Evolutionary conservation across 768 basidiomycete species (phyloP).

Genomic region (Thelephora aurantiotincta): DNA sequence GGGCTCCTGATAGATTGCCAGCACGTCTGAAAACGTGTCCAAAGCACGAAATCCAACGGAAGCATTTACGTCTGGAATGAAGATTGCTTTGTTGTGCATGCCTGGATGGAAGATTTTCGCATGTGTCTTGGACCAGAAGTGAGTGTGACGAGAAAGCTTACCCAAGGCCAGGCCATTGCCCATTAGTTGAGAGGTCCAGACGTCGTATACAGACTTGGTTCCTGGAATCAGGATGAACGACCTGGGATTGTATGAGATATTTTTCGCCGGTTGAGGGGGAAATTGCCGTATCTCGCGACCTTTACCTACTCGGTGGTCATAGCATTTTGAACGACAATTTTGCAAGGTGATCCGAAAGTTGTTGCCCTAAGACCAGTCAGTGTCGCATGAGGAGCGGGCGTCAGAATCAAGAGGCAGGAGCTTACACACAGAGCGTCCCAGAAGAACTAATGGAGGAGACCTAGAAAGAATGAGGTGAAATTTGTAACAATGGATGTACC

Average conservation of each 20-base stretch:
- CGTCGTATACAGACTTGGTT: constrained; percentile 31
- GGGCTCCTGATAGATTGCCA: constrained; percentile 38
- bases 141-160: constrained; percentile 12
- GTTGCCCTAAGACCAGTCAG: constrained; percentile 28
- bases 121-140: constrained; percentile 3
- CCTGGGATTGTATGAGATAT: constrained; percentile 1
- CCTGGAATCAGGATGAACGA: constrained; percentile 15
- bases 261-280: constrained; percentile 6
- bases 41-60: constrained; percentile 22
- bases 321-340: constrained; percentile 34
- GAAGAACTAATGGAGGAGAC: constrained; percentile 6
- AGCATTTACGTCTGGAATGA: constrained; percentile 35
- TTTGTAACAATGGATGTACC: not conserved
- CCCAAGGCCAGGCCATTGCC: constrained; percentile 39
- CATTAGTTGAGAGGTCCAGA: constrained; percentile 40
- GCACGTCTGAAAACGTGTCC: constrained; percentile 47
- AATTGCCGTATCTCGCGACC: not conserved
- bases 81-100: constrained; percentile 34
- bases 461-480: not conserved
- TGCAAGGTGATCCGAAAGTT: constrained; percentile 37
- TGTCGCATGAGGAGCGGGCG: not conserved
- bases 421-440: constrained; percentile 4
- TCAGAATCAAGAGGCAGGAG: not conserved
- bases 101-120: constrained; percentile 22
- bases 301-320: constrained; percentile 24